These are phyloP conservation scores for Diaporthe destruens DNA, from an alignment of 2,329 filamentous ascomycete species.

Conservation along the genomic window DNA sequence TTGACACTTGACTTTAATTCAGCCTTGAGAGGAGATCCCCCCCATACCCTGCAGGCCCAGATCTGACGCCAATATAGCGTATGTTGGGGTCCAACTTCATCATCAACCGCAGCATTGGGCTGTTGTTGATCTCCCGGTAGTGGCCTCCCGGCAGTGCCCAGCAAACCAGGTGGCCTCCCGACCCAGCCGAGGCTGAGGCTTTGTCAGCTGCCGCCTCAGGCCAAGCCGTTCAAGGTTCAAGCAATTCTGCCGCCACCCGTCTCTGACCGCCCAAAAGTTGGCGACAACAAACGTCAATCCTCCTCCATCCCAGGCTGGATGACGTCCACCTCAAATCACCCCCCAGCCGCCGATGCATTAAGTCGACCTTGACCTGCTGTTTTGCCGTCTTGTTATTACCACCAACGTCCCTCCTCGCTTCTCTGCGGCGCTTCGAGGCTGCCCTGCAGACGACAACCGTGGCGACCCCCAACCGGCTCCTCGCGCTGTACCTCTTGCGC, in stretches of 20 bases:
- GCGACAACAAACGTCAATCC: slow-evolving; percentile 17
- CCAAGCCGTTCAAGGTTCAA: no score
- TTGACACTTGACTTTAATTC: slow-evolving; percentile 35
- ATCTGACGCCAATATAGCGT: slow-evolving; percentile 36
- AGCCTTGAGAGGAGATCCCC: slow-evolving; percentile 36
- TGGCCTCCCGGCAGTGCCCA: slow-evolving; percentile 17
- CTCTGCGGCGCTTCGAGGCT: slow-evolving; percentile 15
- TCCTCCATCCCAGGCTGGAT: not conserved
- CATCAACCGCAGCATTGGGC: not conserved
- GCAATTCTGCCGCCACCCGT: slow-evolving; percentile 23
- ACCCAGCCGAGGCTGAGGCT: slow-evolving; percentile 31
- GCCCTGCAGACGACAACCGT: slow-evolving; percentile 29
- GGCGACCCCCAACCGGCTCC: slow-evolving; percentile 26
- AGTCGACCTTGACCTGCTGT: no score
- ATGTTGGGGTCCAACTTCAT: slow-evolving; percentile 23
- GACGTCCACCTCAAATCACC: not conserved
- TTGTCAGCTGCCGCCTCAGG: slow-evolving; percentile 15
- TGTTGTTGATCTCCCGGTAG: slow-evolving; percentile 24
- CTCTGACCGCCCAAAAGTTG: slow-evolving; percentile 37
- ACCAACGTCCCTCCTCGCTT: not conserved
- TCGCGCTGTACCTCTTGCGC: slow-evolving; percentile 34
- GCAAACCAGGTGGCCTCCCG: slow-evolving; percentile 1
- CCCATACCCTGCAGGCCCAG: slow-evolving; percentile 33
- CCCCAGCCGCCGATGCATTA: not conserved
- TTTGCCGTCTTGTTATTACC: not conserved